Evolutionary conservation across 2,329 filamentous ascomycete species (phyloP).

Genomic region (Colletotrichum echinochloae): DNA sequence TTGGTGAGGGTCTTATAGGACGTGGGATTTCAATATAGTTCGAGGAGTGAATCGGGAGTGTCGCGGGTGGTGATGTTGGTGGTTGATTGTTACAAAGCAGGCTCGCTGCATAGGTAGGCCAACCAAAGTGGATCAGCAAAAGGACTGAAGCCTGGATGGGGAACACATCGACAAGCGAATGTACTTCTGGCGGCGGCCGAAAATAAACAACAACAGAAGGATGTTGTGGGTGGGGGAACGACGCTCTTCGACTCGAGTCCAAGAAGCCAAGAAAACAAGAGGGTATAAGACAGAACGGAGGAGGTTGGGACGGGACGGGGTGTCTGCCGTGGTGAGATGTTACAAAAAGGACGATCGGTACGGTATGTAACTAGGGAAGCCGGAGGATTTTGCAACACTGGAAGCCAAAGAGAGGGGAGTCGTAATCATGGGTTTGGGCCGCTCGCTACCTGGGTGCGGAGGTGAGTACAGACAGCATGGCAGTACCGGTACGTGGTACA

Average conservation of each 20-base stretch:
- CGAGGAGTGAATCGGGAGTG: background rate
- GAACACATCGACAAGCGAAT: slow-evolving; percentile 20
- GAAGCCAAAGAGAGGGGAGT: slow-evolving; percentile 9
- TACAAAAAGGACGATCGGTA: slow-evolving; percentile 20
- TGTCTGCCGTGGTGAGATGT: slow-evolving; percentile 4
- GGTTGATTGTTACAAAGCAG: slow-evolving; percentile 1
- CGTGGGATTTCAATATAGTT: background rate
- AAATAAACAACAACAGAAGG: slow-evolving; percentile 12
- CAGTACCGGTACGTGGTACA: background rate
- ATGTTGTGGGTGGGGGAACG: slow-evolving; percentile 7
- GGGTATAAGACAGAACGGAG: slow-evolving; percentile 31
- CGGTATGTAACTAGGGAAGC: slow-evolving; percentile 13
- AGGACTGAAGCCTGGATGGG: slow-evolving; percentile 23
- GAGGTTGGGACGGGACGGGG: slow-evolving; percentile 14
- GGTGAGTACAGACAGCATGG: background rate
- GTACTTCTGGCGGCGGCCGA: slow-evolving; percentile 6
- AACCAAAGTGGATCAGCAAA: slow-evolving; percentile 22
- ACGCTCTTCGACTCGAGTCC: slow-evolving; percentile 1
- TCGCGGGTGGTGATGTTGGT: background rate
- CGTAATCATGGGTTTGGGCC: slow-evolving; percentile 4
- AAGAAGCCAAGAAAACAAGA: slow-evolving; percentile 35
- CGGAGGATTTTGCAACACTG: slow-evolving; percentile 7
- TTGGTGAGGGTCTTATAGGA: background rate
- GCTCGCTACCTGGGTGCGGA: slow-evolving; percentile 2
- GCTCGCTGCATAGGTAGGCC: slow-evolving; percentile 17